Evolutionary conservation across 2,329 filamentous ascomycete genomes (phyloP).

Genomic region (Aspergillus luchuensis): DNA sequence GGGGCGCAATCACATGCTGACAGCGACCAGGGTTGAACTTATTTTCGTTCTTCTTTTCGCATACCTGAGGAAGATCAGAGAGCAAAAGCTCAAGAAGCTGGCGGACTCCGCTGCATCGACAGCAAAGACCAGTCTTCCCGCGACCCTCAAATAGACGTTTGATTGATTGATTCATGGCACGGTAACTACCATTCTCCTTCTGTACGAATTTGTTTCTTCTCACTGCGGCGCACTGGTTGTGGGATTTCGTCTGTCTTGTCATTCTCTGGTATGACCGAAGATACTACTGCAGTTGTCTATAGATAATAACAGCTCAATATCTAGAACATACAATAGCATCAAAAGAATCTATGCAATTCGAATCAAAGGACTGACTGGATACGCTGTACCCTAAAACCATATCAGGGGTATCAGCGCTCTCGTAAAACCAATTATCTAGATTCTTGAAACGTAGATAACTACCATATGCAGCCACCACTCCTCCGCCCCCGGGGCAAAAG

Average conservation of each 20-base stretch:
- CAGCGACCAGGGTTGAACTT: constrained; percentile 70
- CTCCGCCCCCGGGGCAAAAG: not conserved
- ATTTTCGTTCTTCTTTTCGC: constrained; percentile 83
- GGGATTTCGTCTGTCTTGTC: constrained; percentile 16
- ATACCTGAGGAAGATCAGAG: constrained; percentile 71
- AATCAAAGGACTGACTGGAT: not conserved
- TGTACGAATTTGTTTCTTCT: constrained; percentile 15
- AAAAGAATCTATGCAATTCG: not conserved
- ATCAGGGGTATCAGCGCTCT: too few species aligned
- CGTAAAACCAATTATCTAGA: not conserved
- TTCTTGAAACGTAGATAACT: not conserved
- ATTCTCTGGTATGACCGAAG: not conserved
- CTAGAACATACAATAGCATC: constrained; percentile 1
- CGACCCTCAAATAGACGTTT: constrained; percentile 48
- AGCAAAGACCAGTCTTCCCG: constrained; percentile 56
- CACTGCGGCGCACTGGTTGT: constrained; percentile 5
- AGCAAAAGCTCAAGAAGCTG: constrained; percentile 69
- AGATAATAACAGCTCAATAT: constrained; percentile 10
- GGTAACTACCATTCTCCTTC: constrained; percentile 10
- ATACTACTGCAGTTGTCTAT: constrained; percentile 14
- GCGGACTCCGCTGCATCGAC: constrained; percentile 65
- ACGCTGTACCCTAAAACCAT: not conserved
- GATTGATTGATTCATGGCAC: not conserved
- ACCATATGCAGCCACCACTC: not conserved
- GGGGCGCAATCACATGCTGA: constrained; percentile 12